Base-by-base conservation (phyloP, 768 basidiomycete genomes). In the Mycena albidolilacea region DNA sequence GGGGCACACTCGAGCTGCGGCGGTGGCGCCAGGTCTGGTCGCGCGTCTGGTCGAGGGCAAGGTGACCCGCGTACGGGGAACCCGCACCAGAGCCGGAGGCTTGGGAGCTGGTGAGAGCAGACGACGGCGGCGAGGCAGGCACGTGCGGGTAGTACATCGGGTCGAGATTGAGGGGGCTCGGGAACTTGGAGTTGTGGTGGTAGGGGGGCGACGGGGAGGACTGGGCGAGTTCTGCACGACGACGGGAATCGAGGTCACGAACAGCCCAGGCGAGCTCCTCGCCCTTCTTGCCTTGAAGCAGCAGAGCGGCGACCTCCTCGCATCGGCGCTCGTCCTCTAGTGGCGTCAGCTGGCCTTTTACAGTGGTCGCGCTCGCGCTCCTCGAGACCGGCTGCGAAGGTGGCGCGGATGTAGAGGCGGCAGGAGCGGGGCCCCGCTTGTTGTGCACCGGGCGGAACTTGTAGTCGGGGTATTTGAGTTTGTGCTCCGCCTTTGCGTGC, bases 401-500 rank as follows among this genome's bases (percentile, higher is more conserved):
- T 3, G 75, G 38, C 9, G 59, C 21, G 7, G 68, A 44, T 19
- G 57, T 30, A 9, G 59, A 37, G 14, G 67, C 39, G 5, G 67
- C 30, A 0, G 70, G 19, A 41, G 67, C 44, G 48, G 67, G n/a
- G 5, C 71, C 58, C 17, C 54, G 67, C 80, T 87, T 88, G 80
- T 87, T 88, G 78, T 89, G 87, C 5, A 89, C 88, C 1, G 88
- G 88, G 12, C 85, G 81, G 84, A 89, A 89, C 41, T 87, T 86
- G 73, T 89, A 95, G 74, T 93, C 87, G 0, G 94, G 93, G 79
- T 93, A 93, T 70, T 82, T 85, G 50, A 84, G 84, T 67, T 92
- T 90, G 82, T 95, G 93, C 39, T 90, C 91, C 0, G 90, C 91
- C 82, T 93, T 94, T 30, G 90, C 93, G 55, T 89, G 87, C 78